Conservation (phyloP, 257 asterid genomes). For the Linaria vulgaris region DNA sequence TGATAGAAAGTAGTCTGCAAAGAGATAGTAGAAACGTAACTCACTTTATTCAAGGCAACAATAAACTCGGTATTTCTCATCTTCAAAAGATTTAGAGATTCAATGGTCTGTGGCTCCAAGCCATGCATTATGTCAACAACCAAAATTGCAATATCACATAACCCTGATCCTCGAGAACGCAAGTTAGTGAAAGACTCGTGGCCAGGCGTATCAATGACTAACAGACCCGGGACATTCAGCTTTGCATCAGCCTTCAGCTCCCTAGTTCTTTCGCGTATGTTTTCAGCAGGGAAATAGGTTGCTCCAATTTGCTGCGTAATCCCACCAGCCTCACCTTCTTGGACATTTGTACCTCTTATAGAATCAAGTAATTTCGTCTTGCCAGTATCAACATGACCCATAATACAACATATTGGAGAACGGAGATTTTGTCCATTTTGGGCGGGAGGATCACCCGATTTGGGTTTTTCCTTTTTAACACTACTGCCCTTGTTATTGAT, state of each 20-base stretch:
- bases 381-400: conserved; percentile 99
- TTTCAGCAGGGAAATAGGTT: conserved; percentile 92
- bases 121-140: conserved; percentile 99
- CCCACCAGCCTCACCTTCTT: conserved; percentile 99
- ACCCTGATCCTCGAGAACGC: conserved; percentile 95
- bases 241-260: conserved; percentile 95
- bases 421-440: conserved; percentile 58
- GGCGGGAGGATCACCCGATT: conserved; percentile 32
- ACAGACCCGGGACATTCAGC: conserved; percentile 89
- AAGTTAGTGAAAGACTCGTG: conserved; percentile 92
- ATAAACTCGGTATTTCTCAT: conserved; percentile 90
- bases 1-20: conserved; percentile 3
- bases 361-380: conserved; percentile 96
- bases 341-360: conserved; percentile 95
- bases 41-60: conserved; percentile 92
- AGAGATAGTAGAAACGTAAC: conserved; percentile 19
- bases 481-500: conserved; percentile 23
- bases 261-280: conserved; percentile 92
- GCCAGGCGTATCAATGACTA: conserved; percentile 98
- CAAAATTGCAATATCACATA: conserved; percentile 93
- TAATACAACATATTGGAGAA: conserved; percentile 97
- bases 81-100: conserved; percentile 87
- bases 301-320: conserved; percentile 99
- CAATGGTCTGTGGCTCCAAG: conserved; percentile 95
- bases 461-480: conserved; percentile 31